phyloP scores from a whole-genome alignment of 108 stramenopile species.

The Schizochytrium sp. region DNA sequence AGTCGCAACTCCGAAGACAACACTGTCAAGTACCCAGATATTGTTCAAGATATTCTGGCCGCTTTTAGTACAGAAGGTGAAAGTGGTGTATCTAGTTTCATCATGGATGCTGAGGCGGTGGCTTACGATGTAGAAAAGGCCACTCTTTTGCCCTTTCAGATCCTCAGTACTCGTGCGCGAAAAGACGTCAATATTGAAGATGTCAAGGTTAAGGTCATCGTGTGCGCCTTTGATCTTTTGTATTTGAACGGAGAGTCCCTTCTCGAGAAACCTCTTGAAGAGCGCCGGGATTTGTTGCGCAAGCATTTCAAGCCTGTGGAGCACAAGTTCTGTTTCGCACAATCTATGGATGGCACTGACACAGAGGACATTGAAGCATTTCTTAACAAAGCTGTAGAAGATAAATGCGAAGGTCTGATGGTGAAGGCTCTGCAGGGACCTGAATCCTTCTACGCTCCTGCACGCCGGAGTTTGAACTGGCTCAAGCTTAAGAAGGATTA shows the following conservation, averaged over 20 bases:
- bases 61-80: conserved; percentile 84
- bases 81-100: conserved; percentile 76
- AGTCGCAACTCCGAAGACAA: conserved; percentile 92
- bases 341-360: conserved; percentile 83
- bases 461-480: conserved; percentile 96
- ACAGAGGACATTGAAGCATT: conserved; percentile 85
- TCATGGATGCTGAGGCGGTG: conserved; percentile 97
- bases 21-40: conserved; percentile 94
- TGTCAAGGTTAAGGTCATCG: conserved; percentile 95
- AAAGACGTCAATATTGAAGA: conserved; percentile 76
- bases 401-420: conserved; percentile 99
- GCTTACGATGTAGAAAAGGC: conserved; percentile 85
- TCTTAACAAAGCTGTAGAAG: conserved; percentile 93
- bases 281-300: conserved; percentile 85
- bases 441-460: conserved; percentile 91
- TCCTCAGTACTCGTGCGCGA: conserved; percentile 76
- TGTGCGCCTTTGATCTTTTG: conserved; percentile 98
- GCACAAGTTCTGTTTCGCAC: conserved; percentile 92
- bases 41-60: conserved; percentile 86
- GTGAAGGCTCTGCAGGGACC: conserved; percentile 95
- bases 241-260: conserved; percentile 94
- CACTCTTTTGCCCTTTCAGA: conserved; percentile 86
- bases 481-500: conserved; percentile 99
- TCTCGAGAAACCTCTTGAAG: conserved; percentile 82
- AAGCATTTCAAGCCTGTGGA: conserved; percentile 85